phyloP scores from a whole-genome alignment of 208 protist species.

The Trypanosoma boissoni region DNA sequence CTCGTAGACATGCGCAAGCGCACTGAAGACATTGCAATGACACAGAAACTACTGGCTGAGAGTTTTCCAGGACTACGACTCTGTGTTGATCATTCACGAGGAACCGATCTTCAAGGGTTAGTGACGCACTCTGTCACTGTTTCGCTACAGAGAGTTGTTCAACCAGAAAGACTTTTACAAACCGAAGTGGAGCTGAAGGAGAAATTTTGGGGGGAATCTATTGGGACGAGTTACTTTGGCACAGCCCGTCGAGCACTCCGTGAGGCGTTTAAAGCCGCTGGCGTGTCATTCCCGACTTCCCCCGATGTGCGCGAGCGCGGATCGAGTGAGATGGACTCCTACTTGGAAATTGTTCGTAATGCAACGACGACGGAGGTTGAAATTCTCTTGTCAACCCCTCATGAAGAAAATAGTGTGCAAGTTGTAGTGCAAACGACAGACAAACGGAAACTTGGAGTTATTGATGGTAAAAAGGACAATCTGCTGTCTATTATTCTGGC shows the following conservation, averaged over 20 bases:
- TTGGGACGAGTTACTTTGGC: slow-evolving; percentile 28
- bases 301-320: slow-evolving; percentile 5
- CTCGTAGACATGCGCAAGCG: slow-evolving; percentile 14
- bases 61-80: slow-evolving; percentile 47
- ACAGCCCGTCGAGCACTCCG: slow-evolving; percentile 35
- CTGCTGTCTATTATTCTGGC: slow-evolving; percentile 29
- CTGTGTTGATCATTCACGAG: slow-evolving; percentile 51
- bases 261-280: slow-evolving; percentile 43
- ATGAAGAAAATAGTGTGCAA: slow-evolving; percentile 15
- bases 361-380: slow-evolving; percentile 13
- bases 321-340: slow-evolving; percentile 21
- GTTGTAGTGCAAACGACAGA: slow-evolving; percentile 4
- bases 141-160: slow-evolving; percentile 17
- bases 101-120: slow-evolving; percentile 48
- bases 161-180: slow-evolving; percentile 1
- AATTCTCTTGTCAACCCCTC: slow-evolving; percentile 4
- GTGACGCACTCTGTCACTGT: slow-evolving; percentile 62
- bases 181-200: slow-evolving; percentile 32
- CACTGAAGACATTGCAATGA: slow-evolving; percentile 18
- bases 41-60: slow-evolving; percentile 11
- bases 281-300: slow-evolving; percentile 12
- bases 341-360: slow-evolving; percentile 21
- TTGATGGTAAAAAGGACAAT: slow-evolving; percentile 19
- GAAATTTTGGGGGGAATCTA: slow-evolving; percentile 56
- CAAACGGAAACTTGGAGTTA: slow-evolving; percentile 5